A percentile compares a stretch with the other conserved stretches of the same genome.
phyloP scores from a whole-genome alignment of 805 yeast species.

The Barnettozyma botsteinii region DNA sequence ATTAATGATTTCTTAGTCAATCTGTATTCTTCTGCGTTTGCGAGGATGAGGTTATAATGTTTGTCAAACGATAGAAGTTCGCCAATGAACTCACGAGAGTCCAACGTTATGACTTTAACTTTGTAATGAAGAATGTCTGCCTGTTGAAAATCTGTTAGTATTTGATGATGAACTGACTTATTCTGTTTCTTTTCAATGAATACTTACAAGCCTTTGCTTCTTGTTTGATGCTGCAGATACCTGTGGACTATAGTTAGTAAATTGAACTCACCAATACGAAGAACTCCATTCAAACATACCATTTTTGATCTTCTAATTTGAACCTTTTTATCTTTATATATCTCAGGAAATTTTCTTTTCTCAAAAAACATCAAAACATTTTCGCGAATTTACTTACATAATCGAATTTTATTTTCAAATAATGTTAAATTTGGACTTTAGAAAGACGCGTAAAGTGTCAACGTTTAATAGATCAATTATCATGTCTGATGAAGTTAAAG shows the following conservation, averaged over 20 bases:
- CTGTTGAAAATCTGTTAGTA: conserved; percentile 6
- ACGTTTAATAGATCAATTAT: neutral
- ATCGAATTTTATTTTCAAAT: too few species aligned
- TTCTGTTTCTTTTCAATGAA: neutral
- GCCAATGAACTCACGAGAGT: conserved; percentile 74
- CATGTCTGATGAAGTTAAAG: conserved; percentile 27
- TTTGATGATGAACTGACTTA: neutral
- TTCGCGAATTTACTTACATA: too few species aligned
- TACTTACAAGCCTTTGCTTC: conserved; percentile 40
- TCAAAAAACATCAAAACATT: too few species aligned
- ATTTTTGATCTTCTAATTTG: neutral
- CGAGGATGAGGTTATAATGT: conserved; percentile 78
- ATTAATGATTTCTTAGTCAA: conserved; percentile 52
- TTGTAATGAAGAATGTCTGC: conserved; percentile 68
- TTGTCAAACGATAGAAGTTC: conserved; percentile 83
- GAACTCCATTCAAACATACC: too few species aligned
- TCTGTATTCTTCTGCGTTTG: conserved; percentile 81
- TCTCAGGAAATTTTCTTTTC: too few species aligned
- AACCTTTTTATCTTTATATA: too few species aligned
- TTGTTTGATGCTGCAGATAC: conserved; percentile 27
- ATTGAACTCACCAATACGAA: neutral
- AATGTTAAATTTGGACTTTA: too few species aligned
- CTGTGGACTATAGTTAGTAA: conserved; percentile 11
- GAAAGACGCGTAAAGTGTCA: too few species aligned
- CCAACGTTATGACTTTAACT: conserved; percentile 68